phyloP scores from a whole-genome alignment of 768 basidiomycete species.

The Hypholoma fasciculare region DNA sequence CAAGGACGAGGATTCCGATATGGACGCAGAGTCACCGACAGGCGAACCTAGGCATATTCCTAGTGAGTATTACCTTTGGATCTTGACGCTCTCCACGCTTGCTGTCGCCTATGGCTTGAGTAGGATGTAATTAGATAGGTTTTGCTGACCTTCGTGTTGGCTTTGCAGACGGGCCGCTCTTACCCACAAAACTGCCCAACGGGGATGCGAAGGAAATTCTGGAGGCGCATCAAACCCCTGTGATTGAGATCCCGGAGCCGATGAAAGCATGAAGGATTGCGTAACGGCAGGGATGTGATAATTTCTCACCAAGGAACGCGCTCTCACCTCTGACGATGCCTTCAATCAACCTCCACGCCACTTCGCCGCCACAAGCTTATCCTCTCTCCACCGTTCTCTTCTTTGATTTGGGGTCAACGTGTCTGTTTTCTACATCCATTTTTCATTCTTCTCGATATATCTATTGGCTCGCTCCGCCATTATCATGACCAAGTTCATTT shows the following conservation, averaged over 20 bases:
- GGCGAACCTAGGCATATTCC: slow-evolving; percentile 12
- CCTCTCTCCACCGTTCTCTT: not conserved
- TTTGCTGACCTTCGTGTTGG: not conserved
- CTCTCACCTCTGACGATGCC: not conserved
- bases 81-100: not conserved
- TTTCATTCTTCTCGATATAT: not conserved
- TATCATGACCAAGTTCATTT: not conserved
- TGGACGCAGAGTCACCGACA: slow-evolving; percentile 36
- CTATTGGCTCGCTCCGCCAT: slow-evolving; percentile 1
- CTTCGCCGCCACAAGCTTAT: not conserved
- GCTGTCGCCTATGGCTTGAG: not conserved
- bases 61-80: slow-evolving; percentile 1
- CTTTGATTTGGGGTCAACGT: not conserved
- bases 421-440: not conserved
- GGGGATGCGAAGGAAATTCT: slow-evolving; percentile 18
- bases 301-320: not conserved
- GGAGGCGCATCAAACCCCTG: slow-evolving; percentile 12
- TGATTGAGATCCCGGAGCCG: slow-evolving; percentile 21
- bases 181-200: slow-evolving; percentile 18
- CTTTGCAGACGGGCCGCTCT: slow-evolving; percentile 2
- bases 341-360: not conserved
- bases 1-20: slow-evolving; percentile 34
- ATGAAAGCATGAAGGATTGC: slow-evolving; percentile 8
- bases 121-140: not conserved
- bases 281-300: not conserved